These are phyloP conservation scores for Coriolopsis trogii DNA, from an alignment of 1,284 basidiomycete species.

Conservation along the genomic window DNA sequence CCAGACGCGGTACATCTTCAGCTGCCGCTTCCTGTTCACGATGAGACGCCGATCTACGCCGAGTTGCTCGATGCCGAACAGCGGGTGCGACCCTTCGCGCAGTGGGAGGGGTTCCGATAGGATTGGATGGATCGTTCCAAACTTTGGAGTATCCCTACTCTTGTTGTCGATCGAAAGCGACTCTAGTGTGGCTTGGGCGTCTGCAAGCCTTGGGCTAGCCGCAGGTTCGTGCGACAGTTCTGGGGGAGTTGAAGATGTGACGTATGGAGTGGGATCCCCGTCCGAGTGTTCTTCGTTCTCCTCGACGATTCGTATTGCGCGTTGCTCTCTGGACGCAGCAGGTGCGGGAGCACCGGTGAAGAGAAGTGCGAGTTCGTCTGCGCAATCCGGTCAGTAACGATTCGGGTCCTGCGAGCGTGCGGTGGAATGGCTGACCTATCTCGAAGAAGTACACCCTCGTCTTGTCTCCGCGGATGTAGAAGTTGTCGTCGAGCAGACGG, in stretches of 20 bases:
- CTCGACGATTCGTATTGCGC: slow-evolving; percentile 37
- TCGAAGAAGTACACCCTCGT: slow-evolving; percentile 97
- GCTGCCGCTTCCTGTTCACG: slow-evolving; percentile 88
- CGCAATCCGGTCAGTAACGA: background rate
- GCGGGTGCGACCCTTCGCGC: slow-evolving; percentile 35
- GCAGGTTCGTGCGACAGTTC: slow-evolving; percentile 1
- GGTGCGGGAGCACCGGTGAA: slow-evolving; percentile 67
- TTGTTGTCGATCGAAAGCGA: background rate
- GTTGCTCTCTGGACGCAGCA: slow-evolving; percentile 32
- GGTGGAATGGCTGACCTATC: slow-evolving; percentile 51
- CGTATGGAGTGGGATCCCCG: slow-evolving; percentile 3
- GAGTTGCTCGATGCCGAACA: slow-evolving; percentile 77
- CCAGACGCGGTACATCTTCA: slow-evolving; percentile 97
- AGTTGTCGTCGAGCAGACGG: slow-evolving; percentile 89
- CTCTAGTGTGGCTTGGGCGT: slow-evolving; percentile 6
- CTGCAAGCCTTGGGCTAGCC: slow-evolving; percentile 4
- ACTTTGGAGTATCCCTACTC: background rate
- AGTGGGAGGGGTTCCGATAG: slow-evolving; percentile 22
- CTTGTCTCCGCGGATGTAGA: slow-evolving; percentile 95
- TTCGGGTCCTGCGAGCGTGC: background rate
- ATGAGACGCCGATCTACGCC: slow-evolving; percentile 89
- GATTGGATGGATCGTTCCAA: slow-evolving; percentile 20
- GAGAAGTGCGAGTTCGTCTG: slow-evolving; percentile 82
- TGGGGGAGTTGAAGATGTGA: slow-evolving; percentile 2
- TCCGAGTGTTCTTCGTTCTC: slow-evolving; percentile 38